phyloP scores from a whole-genome alignment of 805 yeast genomes.

The Phaffomyces opuntiae region DNA sequence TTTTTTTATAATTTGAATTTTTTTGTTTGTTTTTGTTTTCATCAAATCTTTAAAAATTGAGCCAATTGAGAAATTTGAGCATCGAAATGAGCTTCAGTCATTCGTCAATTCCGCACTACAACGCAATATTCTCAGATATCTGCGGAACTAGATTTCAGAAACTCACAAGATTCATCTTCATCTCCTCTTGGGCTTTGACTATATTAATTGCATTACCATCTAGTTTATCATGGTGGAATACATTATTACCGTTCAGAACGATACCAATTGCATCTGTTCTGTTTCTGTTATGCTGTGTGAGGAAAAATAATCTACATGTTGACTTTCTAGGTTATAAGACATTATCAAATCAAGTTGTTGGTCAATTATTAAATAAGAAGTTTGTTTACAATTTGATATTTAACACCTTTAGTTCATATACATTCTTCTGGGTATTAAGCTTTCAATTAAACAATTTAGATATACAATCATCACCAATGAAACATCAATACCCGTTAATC shows the following conservation, averaged over 20 bases:
- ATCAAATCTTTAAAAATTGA: background rate
- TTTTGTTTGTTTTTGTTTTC: background rate
- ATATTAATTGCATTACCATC: slow-evolving; percentile 20
- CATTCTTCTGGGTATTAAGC: slow-evolving; percentile 19
- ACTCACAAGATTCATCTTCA: slow-evolving; percentile 29
- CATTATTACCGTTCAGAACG: slow-evolving; percentile 24
- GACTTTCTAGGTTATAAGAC: slow-evolving; percentile 28
- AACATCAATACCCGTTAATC: slow-evolving; percentile 33
- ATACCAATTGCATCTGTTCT: slow-evolving; percentile 24
- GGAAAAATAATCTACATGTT: slow-evolving; percentile 35
- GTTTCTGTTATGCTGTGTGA: slow-evolving; percentile 29
- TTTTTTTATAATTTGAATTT: background rate
- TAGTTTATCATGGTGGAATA: slow-evolving; percentile 19
- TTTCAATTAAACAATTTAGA: slow-evolving; percentile 17
- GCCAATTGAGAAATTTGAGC: background rate
- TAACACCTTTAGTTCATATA: slow-evolving; percentile 20
- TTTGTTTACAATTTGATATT: slow-evolving; percentile 16
- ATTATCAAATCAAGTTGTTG: slow-evolving; percentile 20
- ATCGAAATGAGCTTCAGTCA: background rate
- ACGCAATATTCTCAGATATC: slow-evolving; percentile 32
- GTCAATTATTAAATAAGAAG: slow-evolving; percentile 20
- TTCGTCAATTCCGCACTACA: slow-evolving; percentile 26
- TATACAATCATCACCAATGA: slow-evolving; percentile 26
- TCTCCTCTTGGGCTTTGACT: slow-evolving; percentile 23
- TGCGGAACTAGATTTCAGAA: slow-evolving; percentile 34